phyloP scores from a whole-genome alignment of 1,284 basidiomycete genomes.

The Austroboletus niveus region DNA sequence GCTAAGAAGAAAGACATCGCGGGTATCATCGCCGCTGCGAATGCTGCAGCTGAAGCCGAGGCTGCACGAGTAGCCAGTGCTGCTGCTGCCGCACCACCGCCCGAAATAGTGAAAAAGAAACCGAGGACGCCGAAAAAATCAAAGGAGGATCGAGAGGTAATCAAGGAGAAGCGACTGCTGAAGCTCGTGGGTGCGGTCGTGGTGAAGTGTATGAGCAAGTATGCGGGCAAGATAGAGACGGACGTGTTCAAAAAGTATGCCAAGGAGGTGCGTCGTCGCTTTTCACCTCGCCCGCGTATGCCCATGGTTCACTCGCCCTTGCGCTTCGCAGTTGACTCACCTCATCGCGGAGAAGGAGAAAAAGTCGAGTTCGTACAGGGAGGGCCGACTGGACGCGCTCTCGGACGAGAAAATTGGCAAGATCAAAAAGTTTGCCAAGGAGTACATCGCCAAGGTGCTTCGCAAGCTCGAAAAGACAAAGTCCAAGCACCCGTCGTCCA shows the following conservation, averaged over 20 bases:
- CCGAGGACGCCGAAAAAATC: constrained; percentile 42
- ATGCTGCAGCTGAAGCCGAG: constrained; percentile 43
- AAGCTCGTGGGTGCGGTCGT: constrained; percentile 89
- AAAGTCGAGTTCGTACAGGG: constrained; percentile 76
- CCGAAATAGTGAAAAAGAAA: constrained; percentile 32
- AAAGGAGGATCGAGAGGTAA: constrained; percentile 58
- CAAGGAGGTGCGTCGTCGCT: constrained; percentile 69
- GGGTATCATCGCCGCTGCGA: constrained; percentile 49
- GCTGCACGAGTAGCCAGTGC: constrained; percentile 34
- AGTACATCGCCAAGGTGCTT: constrained; percentile 74
- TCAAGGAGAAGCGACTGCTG: constrained; percentile 80
- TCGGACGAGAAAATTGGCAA: constrained; percentile 86
- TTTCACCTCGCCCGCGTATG: not conserved
- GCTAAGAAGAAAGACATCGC: constrained; percentile 32
- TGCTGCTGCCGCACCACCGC: constrained; percentile 22
- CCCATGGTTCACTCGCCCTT: not conserved
- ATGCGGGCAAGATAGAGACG: constrained; percentile 76
- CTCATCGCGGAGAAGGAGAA: constrained; percentile 92
- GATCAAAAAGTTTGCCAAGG: constrained; percentile 93
- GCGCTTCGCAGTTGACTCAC: constrained; percentile 60
- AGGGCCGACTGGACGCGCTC: constrained; percentile 69
- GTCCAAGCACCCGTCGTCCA: constrained; percentile 19
- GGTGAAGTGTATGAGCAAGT: constrained; percentile 89
- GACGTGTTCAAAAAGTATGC: constrained; percentile 95
- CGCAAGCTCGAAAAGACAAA: constrained; percentile 59